Evolutionary conservation across 306 rosid species (phyloP).

Genomic region (Medicago ruthenica): DNA sequence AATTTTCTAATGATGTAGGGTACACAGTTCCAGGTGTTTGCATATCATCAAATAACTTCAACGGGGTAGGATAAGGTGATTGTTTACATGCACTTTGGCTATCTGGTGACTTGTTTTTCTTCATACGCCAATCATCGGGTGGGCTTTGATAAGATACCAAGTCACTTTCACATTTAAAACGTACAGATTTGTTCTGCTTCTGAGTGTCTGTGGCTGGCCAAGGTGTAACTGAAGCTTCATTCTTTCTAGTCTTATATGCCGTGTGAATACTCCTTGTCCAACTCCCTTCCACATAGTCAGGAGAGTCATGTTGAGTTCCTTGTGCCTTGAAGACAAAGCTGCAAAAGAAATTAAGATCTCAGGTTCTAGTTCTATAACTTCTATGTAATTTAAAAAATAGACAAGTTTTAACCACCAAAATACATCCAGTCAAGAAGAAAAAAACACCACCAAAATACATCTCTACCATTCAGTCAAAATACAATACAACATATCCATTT

Average conservation of each 20-base stretch:
- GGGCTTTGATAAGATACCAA: conserved; percentile 58
- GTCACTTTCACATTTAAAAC: conserved; percentile 66
- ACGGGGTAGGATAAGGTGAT: conserved; percentile 81
- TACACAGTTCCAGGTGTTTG: conserved; percentile 95
- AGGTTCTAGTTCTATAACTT: conserved; percentile 18
- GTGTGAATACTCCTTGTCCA: conserved; percentile 33
- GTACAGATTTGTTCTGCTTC: conserved; percentile 72
- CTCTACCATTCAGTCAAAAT: not conserved
- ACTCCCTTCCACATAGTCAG: conserved; percentile 39
- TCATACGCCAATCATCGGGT: conserved; percentile 51
- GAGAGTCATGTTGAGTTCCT: conserved; percentile 31
- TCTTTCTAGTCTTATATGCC: conserved; percentile 44
- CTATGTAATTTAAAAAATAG: conserved; percentile 6
- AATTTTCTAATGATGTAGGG: conserved; percentile 63
- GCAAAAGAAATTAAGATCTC: conserved; percentile 34
- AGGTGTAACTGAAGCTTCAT: conserved; percentile 49
- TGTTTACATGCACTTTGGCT: conserved; percentile 57
- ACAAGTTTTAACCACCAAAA: conserved; percentile 13
- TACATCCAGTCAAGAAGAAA: not conserved
- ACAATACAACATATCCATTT: not conserved
- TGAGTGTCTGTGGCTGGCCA: conserved; percentile 54
- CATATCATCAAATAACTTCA: conserved; percentile 80
- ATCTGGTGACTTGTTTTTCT: conserved; percentile 50
- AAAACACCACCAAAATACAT: conserved; percentile 4
- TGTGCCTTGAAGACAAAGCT: conserved; percentile 48